Evolutionary conservation across 2,329 filamentous ascomycete species (phyloP), one percentile per base, ranked within the genome.

Genomic region (Sporothrix mexicana): DNA sequence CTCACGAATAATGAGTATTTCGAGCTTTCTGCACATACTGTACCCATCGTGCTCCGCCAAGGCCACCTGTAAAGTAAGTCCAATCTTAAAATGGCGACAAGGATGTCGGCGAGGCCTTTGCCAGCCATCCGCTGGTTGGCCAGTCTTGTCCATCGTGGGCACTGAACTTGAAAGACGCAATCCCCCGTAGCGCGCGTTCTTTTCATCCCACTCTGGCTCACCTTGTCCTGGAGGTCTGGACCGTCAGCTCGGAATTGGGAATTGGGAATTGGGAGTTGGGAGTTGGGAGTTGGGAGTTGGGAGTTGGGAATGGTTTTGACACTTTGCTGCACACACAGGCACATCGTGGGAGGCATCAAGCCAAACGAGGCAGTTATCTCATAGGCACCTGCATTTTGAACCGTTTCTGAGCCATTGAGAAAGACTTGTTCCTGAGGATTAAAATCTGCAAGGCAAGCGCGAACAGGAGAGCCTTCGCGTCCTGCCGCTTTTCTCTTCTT

Each of bases 51-150:
- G 43, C 43, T n/a, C 30, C 10, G 67, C 67, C 67, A 57, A 69
- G 67, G 25, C 67, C 15, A 69, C 57, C 67, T 55, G 67, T 45
- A 25, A 69, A 23, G 67, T 45, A 25, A 69, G 41, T 59, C 67
- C 67, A 69, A 69, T 45, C 57, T 69, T 57, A 69, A 69, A 69
- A 69, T 55, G n/a, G 20, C 67, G 67, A 45, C 67, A 69, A 30
- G 67, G 67, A 43, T 69, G 49, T 15, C 17, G 66, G 17, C 25
- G 30, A 69, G 49, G 66, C 66, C 64, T 51, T 6, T n/a, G 45
- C 45, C 62, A 67, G 62, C 62, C 43, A 49, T 45, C 36, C 43
- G 13, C 43, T 43, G 23, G 62, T 49, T 66, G 43, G 20, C 61
- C 30, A 41, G 30, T 51, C 17, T 68, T 25, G 25, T 25, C 36